These are phyloP conservation scores for Papilionanthe hybrid DNA, from an alignment of 116 monocot species.

Conservation along the genomic window DNA sequence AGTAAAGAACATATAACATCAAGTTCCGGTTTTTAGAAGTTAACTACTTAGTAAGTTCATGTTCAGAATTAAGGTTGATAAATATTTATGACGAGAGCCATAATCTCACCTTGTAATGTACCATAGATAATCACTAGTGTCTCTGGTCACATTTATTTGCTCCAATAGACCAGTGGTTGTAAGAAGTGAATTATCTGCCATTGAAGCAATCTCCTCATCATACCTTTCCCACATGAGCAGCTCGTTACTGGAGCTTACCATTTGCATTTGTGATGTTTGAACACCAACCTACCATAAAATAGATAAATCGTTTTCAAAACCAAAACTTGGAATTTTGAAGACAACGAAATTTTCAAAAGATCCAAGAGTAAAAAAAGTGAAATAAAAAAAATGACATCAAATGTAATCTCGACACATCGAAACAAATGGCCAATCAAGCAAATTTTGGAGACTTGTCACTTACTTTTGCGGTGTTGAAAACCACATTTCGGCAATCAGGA, in stretches of 20 bases:
- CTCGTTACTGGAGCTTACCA: constrained; percentile 39
- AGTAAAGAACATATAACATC: neutral
- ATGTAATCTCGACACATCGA: neutral
- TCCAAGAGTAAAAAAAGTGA: neutral
- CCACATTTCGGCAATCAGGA: constrained; percentile 81
- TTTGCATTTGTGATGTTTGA: constrained; percentile 95
- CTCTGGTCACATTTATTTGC: constrained; percentile 96
- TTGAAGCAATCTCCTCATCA: constrained; percentile 74
- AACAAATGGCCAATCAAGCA: neutral
- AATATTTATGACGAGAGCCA: neutral
- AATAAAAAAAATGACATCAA: neutral
- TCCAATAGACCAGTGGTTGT: constrained; percentile 77
- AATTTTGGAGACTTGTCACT: neutral
- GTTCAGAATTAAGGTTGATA: neutral
- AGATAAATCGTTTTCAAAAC: neutral
- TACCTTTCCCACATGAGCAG: constrained; percentile 86
- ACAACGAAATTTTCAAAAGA: neutral
- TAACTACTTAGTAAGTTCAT: neutral
- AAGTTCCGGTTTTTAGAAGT: neutral
- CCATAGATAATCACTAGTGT: constrained; percentile 90
- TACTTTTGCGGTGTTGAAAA: constrained; percentile 88
- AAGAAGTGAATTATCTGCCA: constrained; percentile 52
- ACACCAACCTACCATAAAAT: constrained; percentile 68
- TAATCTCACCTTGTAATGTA: constrained; percentile 80
- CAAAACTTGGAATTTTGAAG: neutral